A percentile compares a stretch with the other conserved stretches of the same genome.
These are phyloP conservation scores for Helenozyma rhizophorensis DNA, from an alignment of 805 yeast genomes.

Conservation along the genomic window DNA sequence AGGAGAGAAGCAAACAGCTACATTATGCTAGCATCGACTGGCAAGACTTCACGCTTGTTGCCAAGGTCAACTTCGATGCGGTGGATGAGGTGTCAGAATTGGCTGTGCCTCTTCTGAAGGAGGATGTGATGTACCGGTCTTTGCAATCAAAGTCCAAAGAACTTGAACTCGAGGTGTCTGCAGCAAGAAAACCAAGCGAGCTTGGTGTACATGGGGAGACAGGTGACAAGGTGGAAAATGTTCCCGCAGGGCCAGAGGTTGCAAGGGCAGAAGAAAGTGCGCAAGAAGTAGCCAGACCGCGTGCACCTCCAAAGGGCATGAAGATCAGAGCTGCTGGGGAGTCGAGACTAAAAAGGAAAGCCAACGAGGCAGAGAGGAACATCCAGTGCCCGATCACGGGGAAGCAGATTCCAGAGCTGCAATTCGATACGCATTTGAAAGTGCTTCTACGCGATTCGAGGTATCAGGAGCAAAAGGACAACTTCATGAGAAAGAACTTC, in stretches of 20 bases:
- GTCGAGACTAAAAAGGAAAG: constrained; percentile 43
- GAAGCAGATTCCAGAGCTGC: constrained; percentile 59
- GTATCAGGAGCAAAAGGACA: constrained; percentile 63
- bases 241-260: too few relatives aligned
- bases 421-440: constrained; percentile 68
- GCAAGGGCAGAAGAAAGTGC: background rate
- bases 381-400: constrained; percentile 81
- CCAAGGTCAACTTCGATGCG: constrained; percentile 60
- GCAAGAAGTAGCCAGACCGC: constrained; percentile 5
- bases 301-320: constrained; percentile 42
- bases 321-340: constrained; percentile 71
- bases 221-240: background rate
- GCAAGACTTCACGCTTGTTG: constrained; percentile 76
- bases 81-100: constrained; percentile 56
- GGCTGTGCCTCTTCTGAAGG: constrained; percentile 50
- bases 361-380: constrained; percentile 21
- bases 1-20: constrained; percentile 19
- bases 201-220: constrained; percentile 8
- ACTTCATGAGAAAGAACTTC: constrained; percentile 55
- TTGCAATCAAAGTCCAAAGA: constrained; percentile 46
- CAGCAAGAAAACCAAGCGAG: constrained; percentile 1
- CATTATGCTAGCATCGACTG: constrained; percentile 80
- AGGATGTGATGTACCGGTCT: constrained; percentile 59
- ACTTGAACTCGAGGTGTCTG: constrained; percentile 15
- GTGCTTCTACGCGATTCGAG: constrained; percentile 72